Base-by-base conservation (phyloP, 2,329 filamentous ascomycete genomes). In the Didymosphaeria variabile region DNA sequence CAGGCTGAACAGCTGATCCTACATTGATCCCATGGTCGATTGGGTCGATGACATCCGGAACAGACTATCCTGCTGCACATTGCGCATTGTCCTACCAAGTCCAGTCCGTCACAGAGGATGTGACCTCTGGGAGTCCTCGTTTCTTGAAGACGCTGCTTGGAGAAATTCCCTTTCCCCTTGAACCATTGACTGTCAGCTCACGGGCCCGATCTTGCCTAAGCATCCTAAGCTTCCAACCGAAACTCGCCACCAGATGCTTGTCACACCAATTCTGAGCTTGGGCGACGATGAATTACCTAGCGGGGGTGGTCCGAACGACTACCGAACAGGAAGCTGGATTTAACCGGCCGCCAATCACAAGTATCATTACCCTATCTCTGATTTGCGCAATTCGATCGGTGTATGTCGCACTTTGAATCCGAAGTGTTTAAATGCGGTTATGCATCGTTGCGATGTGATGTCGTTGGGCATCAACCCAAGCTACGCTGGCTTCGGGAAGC, bases 311-410 rank as follows among this genome's bases (percentile, higher is more conserved):
- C 38, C 29, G n/a, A 34, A 54, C 49, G 31, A 19, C 32, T 36
- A 60, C 64, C 57, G 49, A 67, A 65, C 19, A 62, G 67, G 67
- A 60, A 69, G 63, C 58, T 67, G 46, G 50, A 45, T 60, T 66
- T 57, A 59, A 17, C 56, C 63, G 61, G 44, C 58, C 60, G 29
- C 65, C 63, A 66, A 64, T 67, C 29, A 50, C 50, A 42, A 10
- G 44, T 51, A 59, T 51, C 23, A 21, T 46, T 29, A 38, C 42
- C 32, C 61, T 55, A 65, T 63, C 63, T 59, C 50, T 40, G 52
- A 57, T 55, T 64, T 63, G 58, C 67, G 67, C 65, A 23, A 69
- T 69, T 32, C 55, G 61, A 46, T 45, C 63, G 65, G 34, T 50
- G 13, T 51, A 59, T 69, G 60, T 64, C 67, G 65, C 47, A 64